phyloP scores from a whole-genome alignment of 306 rosid genomes.

The Arachis hypogaea region DNA sequence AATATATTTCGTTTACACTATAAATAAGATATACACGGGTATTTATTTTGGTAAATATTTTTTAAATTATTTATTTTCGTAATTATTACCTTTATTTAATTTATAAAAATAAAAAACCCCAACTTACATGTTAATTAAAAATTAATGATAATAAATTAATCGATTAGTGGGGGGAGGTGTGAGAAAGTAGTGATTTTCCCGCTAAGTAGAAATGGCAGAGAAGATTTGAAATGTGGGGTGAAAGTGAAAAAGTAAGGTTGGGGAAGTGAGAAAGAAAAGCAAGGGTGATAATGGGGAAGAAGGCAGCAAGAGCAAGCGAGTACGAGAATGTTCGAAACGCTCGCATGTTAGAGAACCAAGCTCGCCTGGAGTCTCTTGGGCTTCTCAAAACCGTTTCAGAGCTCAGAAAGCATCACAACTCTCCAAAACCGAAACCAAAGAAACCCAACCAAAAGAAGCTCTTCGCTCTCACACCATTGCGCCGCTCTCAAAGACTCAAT shows the following conservation, averaged over 20 bases:
- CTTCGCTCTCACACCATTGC: conserved; percentile 45
- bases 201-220: not conserved
- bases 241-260: not conserved
- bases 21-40: too few species aligned
- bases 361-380: conserved; percentile 62
- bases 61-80: too few species aligned
- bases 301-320: conserved; percentile 31
- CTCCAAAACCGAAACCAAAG: conserved; percentile 23
- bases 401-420: conserved; percentile 42
- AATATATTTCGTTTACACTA: too few species aligned
- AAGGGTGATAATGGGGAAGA: not conserved
- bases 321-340: conserved; percentile 64
- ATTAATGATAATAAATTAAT: too few species aligned
- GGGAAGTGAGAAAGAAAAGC: not conserved
- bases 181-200: not conserved
- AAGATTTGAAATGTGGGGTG: not conserved
- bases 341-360: conserved; percentile 67
- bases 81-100: too few species aligned
- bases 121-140: too few species aligned
- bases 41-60: too few species aligned
- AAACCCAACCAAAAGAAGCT: conserved; percentile 19
- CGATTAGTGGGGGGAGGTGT: too few species aligned
- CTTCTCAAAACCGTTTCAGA: conserved; percentile 48
- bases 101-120: too few species aligned
- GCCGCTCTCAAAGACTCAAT: conserved; percentile 64